These are phyloP conservation scores for Micromonas pusilla DNA, from an alignment of 139 green algal species.

Conservation along the genomic window DNA sequence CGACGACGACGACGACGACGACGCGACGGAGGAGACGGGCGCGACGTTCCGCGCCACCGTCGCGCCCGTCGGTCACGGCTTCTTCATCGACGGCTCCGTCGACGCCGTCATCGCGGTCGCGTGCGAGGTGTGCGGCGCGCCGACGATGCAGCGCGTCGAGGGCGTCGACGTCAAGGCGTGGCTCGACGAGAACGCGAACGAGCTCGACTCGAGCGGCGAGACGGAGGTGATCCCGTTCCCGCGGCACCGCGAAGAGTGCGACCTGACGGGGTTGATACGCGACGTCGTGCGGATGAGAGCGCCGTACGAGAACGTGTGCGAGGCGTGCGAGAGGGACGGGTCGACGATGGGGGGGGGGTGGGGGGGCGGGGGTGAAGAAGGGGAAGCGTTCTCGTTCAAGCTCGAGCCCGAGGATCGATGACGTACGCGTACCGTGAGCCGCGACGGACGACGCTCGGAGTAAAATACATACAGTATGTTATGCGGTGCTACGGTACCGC, in stretches of 20 bases:
- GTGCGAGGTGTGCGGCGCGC: conserved; percentile 1
- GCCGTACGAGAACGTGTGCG: neutral
- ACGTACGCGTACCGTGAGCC: too few species aligned
- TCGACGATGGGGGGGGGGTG: neutral
- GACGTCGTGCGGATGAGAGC: neutral
- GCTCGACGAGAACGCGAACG: neutral
- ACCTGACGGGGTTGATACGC: neutral
- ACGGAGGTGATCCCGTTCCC: conserved; percentile 4
- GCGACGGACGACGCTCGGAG: too few species aligned
- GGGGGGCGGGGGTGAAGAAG: neutral
- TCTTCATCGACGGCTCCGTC: conserved; percentile 15
- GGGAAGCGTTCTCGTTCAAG: neutral
- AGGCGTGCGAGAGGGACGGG: neutral
- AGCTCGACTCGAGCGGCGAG: neutral
- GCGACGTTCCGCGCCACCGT: neutral
- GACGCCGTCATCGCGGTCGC: neutral
- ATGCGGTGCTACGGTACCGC: too few species aligned
- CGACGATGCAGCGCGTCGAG: conserved; percentile 3
- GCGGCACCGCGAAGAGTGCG: neutral
- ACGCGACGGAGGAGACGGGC: neutral
- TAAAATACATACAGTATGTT: too few species aligned
- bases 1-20: neutral
- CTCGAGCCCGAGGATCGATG: neutral
- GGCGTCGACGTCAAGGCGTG: neutral
- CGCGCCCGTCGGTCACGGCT: neutral